A percentile compares a stretch with the other conserved stretches of the same genome.
phyloP scores from a whole-genome alignment of 2,329 filamentous ascomycete genomes.

The Fusarium nematophilum region DNA sequence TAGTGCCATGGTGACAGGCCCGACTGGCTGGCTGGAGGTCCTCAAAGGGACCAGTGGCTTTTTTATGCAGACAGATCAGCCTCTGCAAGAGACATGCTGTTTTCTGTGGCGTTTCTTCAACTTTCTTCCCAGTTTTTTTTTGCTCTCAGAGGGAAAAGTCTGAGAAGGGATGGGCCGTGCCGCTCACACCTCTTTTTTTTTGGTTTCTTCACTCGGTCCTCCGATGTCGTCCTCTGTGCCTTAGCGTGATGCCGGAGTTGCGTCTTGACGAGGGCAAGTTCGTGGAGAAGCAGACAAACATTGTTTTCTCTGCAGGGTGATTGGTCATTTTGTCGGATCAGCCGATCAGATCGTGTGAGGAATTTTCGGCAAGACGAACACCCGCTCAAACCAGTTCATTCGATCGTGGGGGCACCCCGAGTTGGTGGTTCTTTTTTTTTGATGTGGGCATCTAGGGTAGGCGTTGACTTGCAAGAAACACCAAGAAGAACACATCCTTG shows the following conservation, averaged over 20 bases:
- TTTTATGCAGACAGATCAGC: too few species aligned
- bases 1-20: background rate
- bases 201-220: background rate
- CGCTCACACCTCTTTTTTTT: slow-evolving; percentile 35
- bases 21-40: background rate
- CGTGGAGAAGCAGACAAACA: too few species aligned
- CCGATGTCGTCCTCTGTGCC: background rate
- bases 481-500: slow-evolving; percentile 4
- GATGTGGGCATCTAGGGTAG: background rate
- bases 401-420: too few species aligned
- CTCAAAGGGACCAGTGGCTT: slow-evolving; percentile 16
- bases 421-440: too few species aligned
- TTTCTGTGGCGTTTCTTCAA: slow-evolving; percentile 1
- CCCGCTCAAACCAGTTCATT: too few species aligned
- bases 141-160: background rate
- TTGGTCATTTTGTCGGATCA: too few species aligned
- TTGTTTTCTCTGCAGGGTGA: too few species aligned
- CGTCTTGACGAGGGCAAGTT: too few species aligned
- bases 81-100: background rate
- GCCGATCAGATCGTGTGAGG: too few species aligned
- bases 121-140: too few species aligned
- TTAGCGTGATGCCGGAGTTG: background rate
- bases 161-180: slow-evolving; percentile 33
- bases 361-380: too few species aligned
- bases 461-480: background rate